phyloP scores from a whole-genome alignment of 2,329 filamentous ascomycete genomes.

The Xylaria sp. region DNA sequence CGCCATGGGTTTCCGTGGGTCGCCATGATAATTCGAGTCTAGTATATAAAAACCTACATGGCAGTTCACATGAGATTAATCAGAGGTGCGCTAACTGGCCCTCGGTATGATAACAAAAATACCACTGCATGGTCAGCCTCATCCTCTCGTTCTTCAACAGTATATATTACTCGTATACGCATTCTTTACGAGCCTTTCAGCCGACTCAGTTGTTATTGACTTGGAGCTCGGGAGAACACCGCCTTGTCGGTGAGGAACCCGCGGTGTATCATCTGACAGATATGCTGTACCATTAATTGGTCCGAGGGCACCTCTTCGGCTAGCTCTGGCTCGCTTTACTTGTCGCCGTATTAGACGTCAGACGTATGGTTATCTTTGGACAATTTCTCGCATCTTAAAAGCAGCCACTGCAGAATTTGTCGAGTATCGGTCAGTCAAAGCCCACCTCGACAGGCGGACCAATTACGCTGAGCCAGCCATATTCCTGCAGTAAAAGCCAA shows the following conservation, averaged over 20 bases:
- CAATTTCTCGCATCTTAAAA: neutral
- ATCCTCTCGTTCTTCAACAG: neutral
- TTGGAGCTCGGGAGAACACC: neutral
- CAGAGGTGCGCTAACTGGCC: constrained; percentile 2
- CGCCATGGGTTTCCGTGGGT: neutral
- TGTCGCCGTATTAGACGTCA: neutral
- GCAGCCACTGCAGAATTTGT: neutral
- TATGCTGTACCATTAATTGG: constrained; percentile 11
- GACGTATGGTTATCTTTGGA: neutral
- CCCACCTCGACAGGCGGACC: neutral
- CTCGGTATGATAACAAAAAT: neutral
- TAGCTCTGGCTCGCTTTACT: constrained; percentile 1
- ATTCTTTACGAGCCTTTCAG: neutral
- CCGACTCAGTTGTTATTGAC: neutral
- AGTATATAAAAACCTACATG: neutral
- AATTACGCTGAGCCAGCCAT: neutral
- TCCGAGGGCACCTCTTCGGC: neutral
- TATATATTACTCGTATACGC: neutral
- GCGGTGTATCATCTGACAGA: neutral
- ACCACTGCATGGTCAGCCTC: neutral
- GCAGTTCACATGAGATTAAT: constrained; percentile 9
- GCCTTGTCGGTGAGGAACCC: neutral
- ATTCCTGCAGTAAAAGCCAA: neutral
- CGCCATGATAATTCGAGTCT: neutral
- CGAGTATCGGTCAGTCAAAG: neutral